phyloP scores from a whole-genome alignment of 2,329 filamentous ascomycete genomes.

The Aschersonia sp. region DNA sequence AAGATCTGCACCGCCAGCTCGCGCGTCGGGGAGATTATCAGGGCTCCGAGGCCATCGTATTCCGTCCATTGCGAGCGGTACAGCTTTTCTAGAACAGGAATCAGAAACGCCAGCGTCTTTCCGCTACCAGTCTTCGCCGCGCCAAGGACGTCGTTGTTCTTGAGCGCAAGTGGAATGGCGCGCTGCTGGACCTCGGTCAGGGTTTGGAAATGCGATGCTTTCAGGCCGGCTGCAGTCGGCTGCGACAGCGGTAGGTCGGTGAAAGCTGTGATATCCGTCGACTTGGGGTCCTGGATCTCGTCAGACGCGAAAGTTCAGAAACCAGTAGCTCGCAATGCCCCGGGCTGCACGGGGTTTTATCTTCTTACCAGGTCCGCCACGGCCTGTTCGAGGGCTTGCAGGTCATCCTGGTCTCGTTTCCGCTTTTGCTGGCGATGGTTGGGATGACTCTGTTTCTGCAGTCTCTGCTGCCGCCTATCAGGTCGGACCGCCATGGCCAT shows the following conservation, averaged over 20 bases:
- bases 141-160: constrained; percentile 77
- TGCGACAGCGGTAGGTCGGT: constrained; percentile 74
- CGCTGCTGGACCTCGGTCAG: constrained; percentile 85
- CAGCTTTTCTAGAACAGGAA: constrained; percentile 85
- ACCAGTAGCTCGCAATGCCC: background rate
- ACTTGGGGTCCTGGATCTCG: constrained; percentile 40
- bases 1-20: constrained; percentile 97
- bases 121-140: constrained; percentile 92
- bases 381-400: constrained; percentile 17
- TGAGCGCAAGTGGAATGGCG: constrained; percentile 76
- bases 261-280: constrained; percentile 51
- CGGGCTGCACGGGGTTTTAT: no score
- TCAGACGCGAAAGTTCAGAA: background rate
- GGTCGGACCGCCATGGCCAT: constrained; percentile 14
- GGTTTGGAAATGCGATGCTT: constrained; percentile 75
- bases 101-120: constrained; percentile 85
- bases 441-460: constrained; percentile 14
- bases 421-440: constrained; percentile 21
- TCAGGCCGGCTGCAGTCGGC: constrained; percentile 63
- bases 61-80: constrained; percentile 84
- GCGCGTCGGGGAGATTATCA: constrained; percentile 87
- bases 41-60: constrained; percentile 76
- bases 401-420: constrained; percentile 21
- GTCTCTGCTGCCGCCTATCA: constrained; percentile 10
- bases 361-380: constrained; percentile 17